Base-by-base conservation (phyloP, 257 asterid species). In the Fraxinus anomala region DNA sequence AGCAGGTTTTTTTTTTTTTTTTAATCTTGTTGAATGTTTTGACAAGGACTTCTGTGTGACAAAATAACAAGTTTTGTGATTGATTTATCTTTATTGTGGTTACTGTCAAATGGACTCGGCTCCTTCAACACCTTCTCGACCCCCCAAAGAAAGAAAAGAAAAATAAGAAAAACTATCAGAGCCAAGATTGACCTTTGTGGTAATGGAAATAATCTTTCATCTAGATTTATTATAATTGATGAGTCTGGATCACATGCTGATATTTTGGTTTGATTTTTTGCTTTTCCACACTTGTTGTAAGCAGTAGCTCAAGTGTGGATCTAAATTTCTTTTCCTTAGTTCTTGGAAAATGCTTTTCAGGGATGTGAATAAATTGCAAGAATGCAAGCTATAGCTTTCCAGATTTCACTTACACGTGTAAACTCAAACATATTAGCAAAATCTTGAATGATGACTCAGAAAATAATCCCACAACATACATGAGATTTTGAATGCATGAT, bases 1-100 rank as follows among this genome's bases (percentile, higher is more conserved):
- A 91, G 97, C 99, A 84, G 93, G 99, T 94, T 81, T 42, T 8
- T 8, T 39, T 8, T 7, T 2, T 37, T 36, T 36, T 4, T 6
- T 33, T 0, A 33, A 44, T 70, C 23, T 16, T 54, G 28, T 61
- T 61, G 1, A 11, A 6, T 6, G 9, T 61, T 61, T 49, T 49
- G 61, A 49, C 61, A 17, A 49, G 61, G 21, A 49, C 61, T 17
- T 4, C 21, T 16, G 23, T 49, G 61, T 14, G 61, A 56, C 30
- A 31, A 7, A n/a, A 61, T 6, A 61, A 23, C 13, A 61, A 61
- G 11, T 1, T 54, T 17, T 13, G 68, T 61, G 5, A 56, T 59
- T 2, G 31, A 23, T 3, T 61, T 21, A 61, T 21, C 31, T 37
- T 61, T 24, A 63, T 23, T 9, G 7, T 61, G 24, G 21, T 31